A percentile compares a stretch with the other conserved stretches of the same genome.
Conservation (phyloP, 2,329 filamentous ascomycete genomes). For the Septoria petroselini region DNA sequence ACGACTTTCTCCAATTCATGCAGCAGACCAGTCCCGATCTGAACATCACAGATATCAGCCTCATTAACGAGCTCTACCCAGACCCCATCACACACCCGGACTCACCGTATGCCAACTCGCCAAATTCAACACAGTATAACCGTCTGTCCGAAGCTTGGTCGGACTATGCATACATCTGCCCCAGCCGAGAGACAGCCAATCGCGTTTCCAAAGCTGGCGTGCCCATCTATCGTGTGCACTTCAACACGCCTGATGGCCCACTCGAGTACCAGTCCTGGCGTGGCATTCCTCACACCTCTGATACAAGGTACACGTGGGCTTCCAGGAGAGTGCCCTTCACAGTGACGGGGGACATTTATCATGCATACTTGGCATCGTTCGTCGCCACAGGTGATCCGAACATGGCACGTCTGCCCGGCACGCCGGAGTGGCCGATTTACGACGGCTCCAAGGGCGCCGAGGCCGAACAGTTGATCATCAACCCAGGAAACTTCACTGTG, state of each 20-base stretch:
- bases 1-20: conserved; percentile 61
- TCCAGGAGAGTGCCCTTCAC: conserved; percentile 12
- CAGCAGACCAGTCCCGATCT: conserved; percentile 58
- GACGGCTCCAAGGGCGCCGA: conserved; percentile 17
- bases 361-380: conserved; percentile 39
- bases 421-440: conserved; percentile 36
- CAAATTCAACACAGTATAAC: conserved; percentile 48
- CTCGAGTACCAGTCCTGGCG: conserved; percentile 15
- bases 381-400: conserved; percentile 39
- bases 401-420: conserved; percentile 26
- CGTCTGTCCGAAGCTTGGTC: conserved; percentile 61
- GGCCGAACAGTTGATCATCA: conserved; percentile 18
- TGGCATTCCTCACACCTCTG: conserved; percentile 19
- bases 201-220: conserved; percentile 31
- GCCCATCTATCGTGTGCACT: conserved; percentile 17
- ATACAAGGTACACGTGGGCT: conserved; percentile 21
- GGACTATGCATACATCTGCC: conserved; percentile 63
- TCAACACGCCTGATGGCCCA: conserved; percentile 16
- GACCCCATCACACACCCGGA: conserved; percentile 48
- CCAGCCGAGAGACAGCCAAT: conserved; percentile 59
- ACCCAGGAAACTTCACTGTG: conserved; percentile 17
- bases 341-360: conserved; percentile 30
- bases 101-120: conserved; percentile 44
- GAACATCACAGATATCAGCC: conserved; percentile 50
- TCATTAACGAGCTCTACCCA: conserved; percentile 59